Percentiles rank a stretch among this genome's conserved stretches.
Conservation (phyloP, 768 basidiomycete genomes). For the Lentinula boryana region DNA sequence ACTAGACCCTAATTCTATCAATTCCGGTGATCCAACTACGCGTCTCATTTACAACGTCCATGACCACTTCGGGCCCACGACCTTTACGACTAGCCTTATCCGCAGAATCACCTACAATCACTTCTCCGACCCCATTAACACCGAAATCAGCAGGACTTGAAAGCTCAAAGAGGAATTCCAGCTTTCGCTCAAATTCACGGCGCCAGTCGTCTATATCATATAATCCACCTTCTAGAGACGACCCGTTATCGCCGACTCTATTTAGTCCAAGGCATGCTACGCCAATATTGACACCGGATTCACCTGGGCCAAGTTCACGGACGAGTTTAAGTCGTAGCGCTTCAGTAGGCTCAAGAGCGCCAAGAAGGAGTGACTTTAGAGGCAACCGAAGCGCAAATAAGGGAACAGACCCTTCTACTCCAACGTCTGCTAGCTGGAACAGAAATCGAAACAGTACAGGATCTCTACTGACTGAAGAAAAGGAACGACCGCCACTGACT, state of each 20-base stretch:
- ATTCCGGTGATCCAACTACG: neutral
- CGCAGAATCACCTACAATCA: constrained; percentile 12
- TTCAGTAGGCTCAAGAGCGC: constrained; percentile 12
- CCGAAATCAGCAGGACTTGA: constrained; percentile 20
- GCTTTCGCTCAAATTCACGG: constrained; percentile 16
- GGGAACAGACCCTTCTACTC: neutral
- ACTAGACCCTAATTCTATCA: too few species aligned
- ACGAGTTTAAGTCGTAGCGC: constrained; percentile 13
- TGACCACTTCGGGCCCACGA: constrained; percentile 26
- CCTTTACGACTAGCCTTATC: constrained; percentile 36
- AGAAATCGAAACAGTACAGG: constrained; percentile 24
- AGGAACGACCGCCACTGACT: constrained; percentile 45
- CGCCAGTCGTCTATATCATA: constrained; percentile 56
- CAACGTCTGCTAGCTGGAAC: constrained; percentile 5
- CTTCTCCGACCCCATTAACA: constrained; percentile 10
- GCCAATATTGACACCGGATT: neutral
- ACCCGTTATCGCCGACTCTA: constrained; percentile 13
- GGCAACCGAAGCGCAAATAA: neutral
- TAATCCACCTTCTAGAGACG: constrained; percentile 25
- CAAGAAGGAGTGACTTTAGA: neutral
- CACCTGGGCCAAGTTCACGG: neutral
- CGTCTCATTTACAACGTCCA: neutral
- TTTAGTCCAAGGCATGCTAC: constrained; percentile 8
- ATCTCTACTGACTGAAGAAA: constrained; percentile 11
- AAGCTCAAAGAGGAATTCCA: constrained; percentile 14